phyloP scores from a whole-genome alignment of 2,329 filamentous ascomycete genomes.

The Epichloe sp. region DNA sequence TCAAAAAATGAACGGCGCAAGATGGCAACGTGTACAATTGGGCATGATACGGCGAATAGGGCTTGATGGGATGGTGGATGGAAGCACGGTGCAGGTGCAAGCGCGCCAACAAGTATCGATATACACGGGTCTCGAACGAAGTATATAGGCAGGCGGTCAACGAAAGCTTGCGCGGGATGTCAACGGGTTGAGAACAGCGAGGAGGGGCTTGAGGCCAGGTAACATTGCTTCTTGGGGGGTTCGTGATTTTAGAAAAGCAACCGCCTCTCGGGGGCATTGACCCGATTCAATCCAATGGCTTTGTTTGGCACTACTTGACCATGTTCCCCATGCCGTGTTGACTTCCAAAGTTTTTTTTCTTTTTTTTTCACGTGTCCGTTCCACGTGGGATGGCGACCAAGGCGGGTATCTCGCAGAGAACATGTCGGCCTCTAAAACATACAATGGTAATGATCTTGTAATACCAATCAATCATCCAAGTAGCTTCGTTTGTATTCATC shows the following conservation, averaged over 20 bases:
- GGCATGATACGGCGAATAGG: constrained; percentile 10
- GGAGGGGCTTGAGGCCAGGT: neutral
- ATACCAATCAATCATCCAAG: too few species aligned
- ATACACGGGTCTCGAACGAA: neutral
- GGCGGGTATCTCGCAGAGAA: too few species aligned
- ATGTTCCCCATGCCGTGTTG: neutral
- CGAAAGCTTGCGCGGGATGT: neutral
- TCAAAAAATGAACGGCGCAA: constrained; percentile 7
- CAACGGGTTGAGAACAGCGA: neutral
- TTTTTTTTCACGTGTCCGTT: neutral
- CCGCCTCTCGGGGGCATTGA: neutral
- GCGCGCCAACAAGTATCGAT: constrained; percentile 6
- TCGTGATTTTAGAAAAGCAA: neutral
- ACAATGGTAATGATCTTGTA: accelerated
- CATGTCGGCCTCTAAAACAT: too few species aligned
- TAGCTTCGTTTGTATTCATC: too few species aligned
- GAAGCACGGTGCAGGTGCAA: constrained; percentile 1
- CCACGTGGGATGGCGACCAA: too few species aligned
- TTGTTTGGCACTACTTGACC: neutral
- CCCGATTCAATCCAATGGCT: neutral
- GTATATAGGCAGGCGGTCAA: neutral
- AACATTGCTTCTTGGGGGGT: neutral
- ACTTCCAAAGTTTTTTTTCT: accelerated
- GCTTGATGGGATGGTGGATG: constrained; percentile 7
- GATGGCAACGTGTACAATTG: constrained; percentile 5